Percentiles rank a stretch among this genome's conserved stretches.
Evolutionary conservation across 495 filamentous ascomycete genomes (phyloP).

Genomic region (Sphaerosporella brunnea): DNA sequence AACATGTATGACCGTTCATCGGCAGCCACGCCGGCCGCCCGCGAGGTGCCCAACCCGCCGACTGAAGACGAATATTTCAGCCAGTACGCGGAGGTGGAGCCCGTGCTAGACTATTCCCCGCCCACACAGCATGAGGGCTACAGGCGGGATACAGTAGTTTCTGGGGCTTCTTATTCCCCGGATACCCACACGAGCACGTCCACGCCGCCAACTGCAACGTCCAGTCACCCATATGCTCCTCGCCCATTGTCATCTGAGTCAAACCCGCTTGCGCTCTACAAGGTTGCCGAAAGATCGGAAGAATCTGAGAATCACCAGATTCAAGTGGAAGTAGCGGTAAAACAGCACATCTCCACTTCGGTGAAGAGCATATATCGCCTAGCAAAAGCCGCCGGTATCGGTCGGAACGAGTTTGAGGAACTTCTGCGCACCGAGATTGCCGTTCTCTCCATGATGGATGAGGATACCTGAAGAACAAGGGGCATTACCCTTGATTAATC

Average conservation of each 20-base stretch:
- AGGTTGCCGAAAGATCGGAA: slow-evolving; percentile 48
- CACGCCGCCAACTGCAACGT: not conserved
- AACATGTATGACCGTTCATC: slow-evolving; percentile 79
- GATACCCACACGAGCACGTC: slow-evolving; percentile 4
- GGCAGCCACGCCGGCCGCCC: slow-evolving; percentile 47
- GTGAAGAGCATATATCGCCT: slow-evolving; percentile 78
- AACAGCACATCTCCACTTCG: slow-evolving; percentile 73
- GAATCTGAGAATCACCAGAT: slow-evolving; percentile 44
- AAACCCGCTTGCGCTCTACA: slow-evolving; percentile 28
- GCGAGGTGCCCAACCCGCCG: slow-evolving; percentile 21
- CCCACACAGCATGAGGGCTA: too few species aligned
- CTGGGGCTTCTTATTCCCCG: slow-evolving; percentile 16
- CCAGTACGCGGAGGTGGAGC: slow-evolving; percentile 76
- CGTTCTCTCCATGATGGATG: slow-evolving; percentile 55
- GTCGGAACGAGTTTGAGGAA: slow-evolving; percentile 64
- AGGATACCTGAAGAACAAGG: slow-evolving; percentile 38
- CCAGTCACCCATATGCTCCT: slow-evolving; percentile 13
- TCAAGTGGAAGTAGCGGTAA: slow-evolving; percentile 59
- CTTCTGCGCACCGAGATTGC: slow-evolving; percentile 68
- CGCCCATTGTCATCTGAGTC: slow-evolving; percentile 23
- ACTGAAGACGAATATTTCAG: slow-evolving; percentile 62
- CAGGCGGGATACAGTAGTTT: too few species aligned
- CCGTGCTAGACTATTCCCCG: slow-evolving; percentile 49
- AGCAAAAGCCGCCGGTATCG: slow-evolving; percentile 61
- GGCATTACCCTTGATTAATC: too few species aligned